Base-by-base conservation (phyloP, 2,329 filamentous ascomycete genomes). In the Hypoxylon sp. region DNA sequence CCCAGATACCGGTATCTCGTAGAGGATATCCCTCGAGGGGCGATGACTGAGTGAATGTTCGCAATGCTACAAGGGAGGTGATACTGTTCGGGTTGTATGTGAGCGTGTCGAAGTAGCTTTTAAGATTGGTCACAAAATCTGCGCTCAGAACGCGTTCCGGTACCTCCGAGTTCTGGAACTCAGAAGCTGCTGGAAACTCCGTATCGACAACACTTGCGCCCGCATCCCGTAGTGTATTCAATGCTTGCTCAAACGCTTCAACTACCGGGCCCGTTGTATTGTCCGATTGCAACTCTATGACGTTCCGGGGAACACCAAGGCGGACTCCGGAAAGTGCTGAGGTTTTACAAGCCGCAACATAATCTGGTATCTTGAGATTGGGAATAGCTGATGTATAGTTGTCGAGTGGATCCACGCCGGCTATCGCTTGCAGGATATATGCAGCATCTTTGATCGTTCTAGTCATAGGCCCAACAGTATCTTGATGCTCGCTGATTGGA, bases 391-490 rank as follows among this genome's bases (percentile, higher is more conserved):
- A 77, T 0, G 90, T 93, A 75, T 90, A 90, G 73, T 91, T 90
- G 76, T 93, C 90, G 2, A 83, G 79, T 0, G 74, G n/a, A 71
- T 91, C 89, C 1, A 81, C 74, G 0, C 91, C 90, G 2, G 88
- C 86, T 40, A 94, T 92, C 3, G 86, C 86, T 61, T 89, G 83
- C 1, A 93, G 83, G 2, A 87, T 81, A 68, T 89, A 86, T 0
- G 87, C 87, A 0, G 90, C 90, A 73, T 94, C 91, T 13, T 84
- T 84, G 2, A 94, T 87, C 0, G 86, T 91, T 22, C 88, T 84
- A 0, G 87, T 88, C 79, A 94, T 88, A 0, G 86, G 84, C 0
- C 91, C 91, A 0, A 92, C 82, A 0, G 87, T 90, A 72, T 94
- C 91, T 73, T 91, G 89, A 72, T 89, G 85, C 33, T 85, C 78